Evolutionary conservation across 768 basidiomycete species (phyloP), one percentile per base, ranked within the genome.

Genomic region (Scleroderma bovista): DNA sequence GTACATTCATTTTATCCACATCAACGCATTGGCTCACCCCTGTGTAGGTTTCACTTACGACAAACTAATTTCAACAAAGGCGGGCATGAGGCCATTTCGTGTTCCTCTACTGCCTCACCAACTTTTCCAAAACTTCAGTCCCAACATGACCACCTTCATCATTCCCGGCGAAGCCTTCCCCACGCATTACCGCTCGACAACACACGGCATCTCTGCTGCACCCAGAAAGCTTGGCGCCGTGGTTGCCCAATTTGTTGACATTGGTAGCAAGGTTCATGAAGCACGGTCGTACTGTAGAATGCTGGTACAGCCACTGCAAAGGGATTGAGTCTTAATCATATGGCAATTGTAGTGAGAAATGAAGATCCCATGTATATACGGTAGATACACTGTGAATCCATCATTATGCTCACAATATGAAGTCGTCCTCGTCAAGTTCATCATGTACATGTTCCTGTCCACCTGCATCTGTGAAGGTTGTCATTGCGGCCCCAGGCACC

Each of bases 101-200:
- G 41, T 85, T 86, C 71, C 77, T 89, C 23, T 93, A 92, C 72
- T 88, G 88, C 63, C 72, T 93, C n/a, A 78, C 88, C 58, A 86
- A 88, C 64, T 90, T 90, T 89, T 91, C 84, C 85, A 88, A 72
- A 92, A 92, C 69, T 92, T 90, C 54, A 88, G 87, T 2, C 86
- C 84, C 9, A 88, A 90, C 58, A 78, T 77, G 0, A 91, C 87
- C 1, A 90, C 88, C 0, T 92, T 93, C 66, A 51, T 91, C 48
- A 70, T 91, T 4, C 88, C 90, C 0, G 88, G 86, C 55, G 91
- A 93, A 63, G 77, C 73, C 23, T 93, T 90, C 80, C 90, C 90
- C 1, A 93, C 90, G 1, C 86, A 90, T 43, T 91, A 92, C 66
- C 82, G 91, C 53, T 88, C 87, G 6, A 90, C 88, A 5, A 84